These are phyloP conservation scores for Diutina sp. DNA, from an alignment of 1,139 yeast species.

Conservation along the genomic window DNA sequence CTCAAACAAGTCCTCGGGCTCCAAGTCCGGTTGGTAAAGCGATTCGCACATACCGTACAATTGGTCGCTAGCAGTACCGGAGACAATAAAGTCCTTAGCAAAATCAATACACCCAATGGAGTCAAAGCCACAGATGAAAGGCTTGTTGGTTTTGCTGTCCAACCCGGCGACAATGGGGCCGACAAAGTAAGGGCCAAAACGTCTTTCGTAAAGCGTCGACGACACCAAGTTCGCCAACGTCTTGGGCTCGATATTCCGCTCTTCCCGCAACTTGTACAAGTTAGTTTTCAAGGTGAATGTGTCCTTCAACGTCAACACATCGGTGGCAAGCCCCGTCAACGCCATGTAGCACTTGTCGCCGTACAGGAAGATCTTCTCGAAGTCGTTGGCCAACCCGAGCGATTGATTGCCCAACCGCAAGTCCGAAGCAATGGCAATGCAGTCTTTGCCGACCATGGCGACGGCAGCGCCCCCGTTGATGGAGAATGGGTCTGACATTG, in stretches of 20 bases:
- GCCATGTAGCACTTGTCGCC: conserved; percentile 79
- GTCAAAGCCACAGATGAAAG: conserved; percentile 93
- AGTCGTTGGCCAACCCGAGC: conserved; percentile 80
- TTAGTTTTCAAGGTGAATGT: conserved; percentile 76
- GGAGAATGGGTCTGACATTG: conserved; percentile 38
- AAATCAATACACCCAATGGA: conserved; percentile 93
- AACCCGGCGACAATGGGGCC: conserved; percentile 97
- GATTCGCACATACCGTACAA: conserved; percentile 98
- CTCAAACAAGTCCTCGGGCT: conserved; percentile 92
- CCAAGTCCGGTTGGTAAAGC: conserved; percentile 86
- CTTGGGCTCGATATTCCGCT: conserved; percentile 82
- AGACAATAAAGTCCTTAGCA: conserved; percentile 91
- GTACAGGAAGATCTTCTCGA: conserved; percentile 80
- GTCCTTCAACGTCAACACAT: conserved; percentile 77
- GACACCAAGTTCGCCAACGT: conserved; percentile 90
- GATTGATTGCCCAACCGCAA: conserved; percentile 90
- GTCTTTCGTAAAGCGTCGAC: conserved; percentile 75
- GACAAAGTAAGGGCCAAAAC: conserved; percentile 94
- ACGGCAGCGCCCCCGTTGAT: conserved; percentile 83
- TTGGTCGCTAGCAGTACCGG: conserved; percentile 95
- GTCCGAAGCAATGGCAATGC: conserved; percentile 96
- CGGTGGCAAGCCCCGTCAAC: conserved; percentile 90
- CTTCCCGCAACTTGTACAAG: conserved; percentile 83
- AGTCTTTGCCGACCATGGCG: conserved; percentile 97
- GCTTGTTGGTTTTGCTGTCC: conserved; percentile 65